These are phyloP conservation scores for Apostasia shenzhenica DNA, from an alignment of 106 monocot species.

Conservation along the genomic window DNA sequence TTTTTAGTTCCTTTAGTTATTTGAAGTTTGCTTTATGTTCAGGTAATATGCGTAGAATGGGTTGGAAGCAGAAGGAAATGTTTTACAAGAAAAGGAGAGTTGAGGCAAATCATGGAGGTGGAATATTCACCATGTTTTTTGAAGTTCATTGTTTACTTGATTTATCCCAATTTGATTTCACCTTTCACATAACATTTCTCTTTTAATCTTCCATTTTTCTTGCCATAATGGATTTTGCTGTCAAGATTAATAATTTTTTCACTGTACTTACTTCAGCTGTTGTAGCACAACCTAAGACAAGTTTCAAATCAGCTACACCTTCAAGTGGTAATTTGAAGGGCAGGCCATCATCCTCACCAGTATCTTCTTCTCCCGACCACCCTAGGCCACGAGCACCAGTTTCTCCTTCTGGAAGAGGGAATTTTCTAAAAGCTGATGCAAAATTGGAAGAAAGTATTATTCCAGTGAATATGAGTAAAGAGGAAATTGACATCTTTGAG, in stretches of 20 bases:
- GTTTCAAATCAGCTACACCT: constrained; percentile 30
- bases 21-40: constrained; percentile 2
- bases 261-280: constrained; percentile 25
- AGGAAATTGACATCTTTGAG: constrained; percentile 39
- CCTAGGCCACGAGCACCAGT: constrained; percentile 17
- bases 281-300: constrained; percentile 42
- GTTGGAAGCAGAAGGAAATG: constrained; percentile 67
- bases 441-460: constrained; percentile 32
- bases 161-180: not conserved
- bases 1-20: not conserved
- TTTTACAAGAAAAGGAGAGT: constrained; percentile 50
- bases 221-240: not conserved
- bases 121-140: not conserved
- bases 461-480: constrained; percentile 31
- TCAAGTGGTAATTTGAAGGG: constrained; percentile 29
- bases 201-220: not conserved
- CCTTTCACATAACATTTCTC: not conserved
- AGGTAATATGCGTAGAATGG: constrained; percentile 73
- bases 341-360: constrained; percentile 34
- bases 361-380: constrained; percentile 45
- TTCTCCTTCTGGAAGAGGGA: constrained; percentile 25
- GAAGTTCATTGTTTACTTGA: not conserved
- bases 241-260: not conserved
- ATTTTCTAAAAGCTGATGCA: constrained; percentile 18
- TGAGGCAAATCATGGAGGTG: constrained; percentile 40